Evolutionary conservation across 371 early-diverging fungal genomes (phyloP).

Genomic region (Catenaria anguillulae): DNA sequence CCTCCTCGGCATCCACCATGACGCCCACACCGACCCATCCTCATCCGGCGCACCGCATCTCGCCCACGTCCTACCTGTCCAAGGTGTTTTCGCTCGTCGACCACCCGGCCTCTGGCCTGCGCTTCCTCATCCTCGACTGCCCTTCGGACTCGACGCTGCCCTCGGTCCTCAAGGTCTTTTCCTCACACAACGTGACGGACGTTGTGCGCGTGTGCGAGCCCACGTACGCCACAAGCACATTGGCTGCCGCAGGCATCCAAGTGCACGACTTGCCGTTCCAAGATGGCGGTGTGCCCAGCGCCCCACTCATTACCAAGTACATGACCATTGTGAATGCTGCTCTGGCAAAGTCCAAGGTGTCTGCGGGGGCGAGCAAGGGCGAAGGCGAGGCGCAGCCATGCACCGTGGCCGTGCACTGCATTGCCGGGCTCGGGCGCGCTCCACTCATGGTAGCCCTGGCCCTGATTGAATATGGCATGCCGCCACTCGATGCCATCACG

Average conservation of each 20-base stretch:
- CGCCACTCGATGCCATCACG: constrained; percentile 58
- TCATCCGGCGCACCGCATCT: not conserved
- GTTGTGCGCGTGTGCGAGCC: constrained; percentile 84
- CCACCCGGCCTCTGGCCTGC: too few relatives aligned
- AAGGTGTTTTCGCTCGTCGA: constrained; percentile 1
- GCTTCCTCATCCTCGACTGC: constrained; percentile 4
- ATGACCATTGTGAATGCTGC: not conserved
- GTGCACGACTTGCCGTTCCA: constrained; percentile 3
- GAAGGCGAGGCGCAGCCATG: not conserved
- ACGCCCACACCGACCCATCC: too few relatives aligned
- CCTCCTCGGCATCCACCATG: too few relatives aligned
- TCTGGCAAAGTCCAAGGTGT: too few relatives aligned
- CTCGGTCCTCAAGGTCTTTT: constrained; percentile 17
- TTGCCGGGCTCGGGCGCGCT: constrained; percentile 51
- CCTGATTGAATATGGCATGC: constrained; percentile 64
- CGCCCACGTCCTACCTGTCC: not conserved
- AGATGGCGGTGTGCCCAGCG: not conserved
- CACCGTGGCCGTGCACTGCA: constrained; percentile 71
- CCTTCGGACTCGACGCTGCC: constrained; percentile 5
- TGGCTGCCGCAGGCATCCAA: not conserved
- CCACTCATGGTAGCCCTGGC: constrained; percentile 65
- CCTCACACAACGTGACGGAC: constrained; percentile 52
- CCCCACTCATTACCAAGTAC: not conserved
- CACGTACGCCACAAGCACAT: constrained; percentile 20
- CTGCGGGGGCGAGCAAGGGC: not conserved